Evolutionary conservation across 225 moss, liverwort and hornwort species (phyloP).

Genomic region (Pseudisothecium myosuroides): DNA sequence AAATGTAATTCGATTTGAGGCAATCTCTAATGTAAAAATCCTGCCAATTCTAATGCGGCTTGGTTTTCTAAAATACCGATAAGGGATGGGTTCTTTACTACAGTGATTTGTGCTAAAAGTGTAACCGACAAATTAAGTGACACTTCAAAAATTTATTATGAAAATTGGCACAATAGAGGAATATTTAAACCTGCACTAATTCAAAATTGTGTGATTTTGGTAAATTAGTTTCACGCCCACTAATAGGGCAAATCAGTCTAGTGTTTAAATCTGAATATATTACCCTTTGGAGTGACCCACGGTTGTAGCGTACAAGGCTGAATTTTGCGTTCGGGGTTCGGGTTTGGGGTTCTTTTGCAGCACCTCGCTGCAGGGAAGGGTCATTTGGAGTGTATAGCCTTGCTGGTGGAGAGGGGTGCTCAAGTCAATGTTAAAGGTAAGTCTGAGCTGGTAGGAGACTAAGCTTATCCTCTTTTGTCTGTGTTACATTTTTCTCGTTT

Average conservation of each 20-base stretch:
- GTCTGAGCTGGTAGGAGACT: too few species aligned
- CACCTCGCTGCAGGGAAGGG: conserved; percentile 71
- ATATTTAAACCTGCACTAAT: not conserved
- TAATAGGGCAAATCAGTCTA: too few species aligned
- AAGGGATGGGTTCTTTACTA: not conserved
- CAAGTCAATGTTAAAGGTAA: conserved; percentile 51
- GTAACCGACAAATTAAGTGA: not conserved
- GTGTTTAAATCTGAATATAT: not conserved
- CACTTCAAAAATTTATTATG: not conserved
- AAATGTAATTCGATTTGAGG: not conserved
- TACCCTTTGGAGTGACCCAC: not conserved
- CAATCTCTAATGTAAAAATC: not conserved
- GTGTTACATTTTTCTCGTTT: not conserved
- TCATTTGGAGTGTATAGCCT: conserved; percentile 36
- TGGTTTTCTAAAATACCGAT: not conserved
- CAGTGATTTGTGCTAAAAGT: not conserved
- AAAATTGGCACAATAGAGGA: not conserved
- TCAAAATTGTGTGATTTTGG: not conserved
- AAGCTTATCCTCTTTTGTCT: not conserved
- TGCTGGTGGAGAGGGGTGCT: conserved; percentile 56
- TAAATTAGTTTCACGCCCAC: not conserved
- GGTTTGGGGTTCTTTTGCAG: conserved; percentile 12
- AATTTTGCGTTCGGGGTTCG: not conserved
- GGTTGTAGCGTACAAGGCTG: not conserved
- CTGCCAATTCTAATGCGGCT: not conserved